Percentiles rank a stretch among this genome's conserved stretches.
Conservation (phyloP, 768 basidiomycete genomes). For the Collybia mongolica region DNA sequence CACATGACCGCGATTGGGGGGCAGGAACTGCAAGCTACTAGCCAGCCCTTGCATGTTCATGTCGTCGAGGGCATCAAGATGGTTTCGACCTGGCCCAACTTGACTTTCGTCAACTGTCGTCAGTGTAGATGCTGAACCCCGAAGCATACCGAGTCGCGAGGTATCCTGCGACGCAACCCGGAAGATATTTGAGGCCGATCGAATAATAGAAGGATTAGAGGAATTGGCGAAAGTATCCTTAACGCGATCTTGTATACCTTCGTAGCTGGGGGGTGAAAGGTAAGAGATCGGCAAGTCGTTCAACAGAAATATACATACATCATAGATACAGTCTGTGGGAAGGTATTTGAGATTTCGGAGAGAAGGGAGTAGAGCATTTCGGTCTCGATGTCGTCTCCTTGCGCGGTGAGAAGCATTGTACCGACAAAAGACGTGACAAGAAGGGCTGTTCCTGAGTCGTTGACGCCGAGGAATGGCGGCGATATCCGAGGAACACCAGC, state of each 20-base stretch:
- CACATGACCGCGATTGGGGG: slow-evolving; percentile 50
- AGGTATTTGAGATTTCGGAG: slow-evolving; percentile 62
- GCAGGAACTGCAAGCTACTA: slow-evolving; percentile 70
- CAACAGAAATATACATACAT: slow-evolving; percentile 49
- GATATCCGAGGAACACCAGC: slow-evolving; percentile 51
- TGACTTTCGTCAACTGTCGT: slow-evolving; percentile 58
- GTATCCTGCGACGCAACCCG: slow-evolving; percentile 63
- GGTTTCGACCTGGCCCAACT: slow-evolving; percentile 48
- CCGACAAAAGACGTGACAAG: slow-evolving; percentile 73
- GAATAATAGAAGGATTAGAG: slow-evolving; percentile 69
- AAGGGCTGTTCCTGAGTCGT: slow-evolving; percentile 64
- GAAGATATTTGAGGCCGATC: slow-evolving; percentile 74
- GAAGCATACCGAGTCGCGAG: slow-evolving; percentile 35
- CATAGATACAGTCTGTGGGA: slow-evolving; percentile 72
- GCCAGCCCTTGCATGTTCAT: slow-evolving; percentile 73
- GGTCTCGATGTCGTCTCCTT: slow-evolving; percentile 79
- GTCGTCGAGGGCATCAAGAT: slow-evolving; percentile 64
- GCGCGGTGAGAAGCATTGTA: slow-evolving; percentile 71
- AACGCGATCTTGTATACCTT: slow-evolving; percentile 72
- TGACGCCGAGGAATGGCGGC: slow-evolving; percentile 57
- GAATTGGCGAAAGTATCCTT: slow-evolving; percentile 70
- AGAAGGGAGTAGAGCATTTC: slow-evolving; percentile 78
- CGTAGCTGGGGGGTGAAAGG: slow-evolving; percentile 51
- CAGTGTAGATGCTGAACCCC: slow-evolving; percentile 64
- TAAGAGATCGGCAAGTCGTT: slow-evolving; percentile 4